A percentile compares a stretch with the other conserved stretches of the same genome.
phyloP scores from a whole-genome alignment of 805 yeast genomes.

The Myxozyma nipponensis region DNA sequence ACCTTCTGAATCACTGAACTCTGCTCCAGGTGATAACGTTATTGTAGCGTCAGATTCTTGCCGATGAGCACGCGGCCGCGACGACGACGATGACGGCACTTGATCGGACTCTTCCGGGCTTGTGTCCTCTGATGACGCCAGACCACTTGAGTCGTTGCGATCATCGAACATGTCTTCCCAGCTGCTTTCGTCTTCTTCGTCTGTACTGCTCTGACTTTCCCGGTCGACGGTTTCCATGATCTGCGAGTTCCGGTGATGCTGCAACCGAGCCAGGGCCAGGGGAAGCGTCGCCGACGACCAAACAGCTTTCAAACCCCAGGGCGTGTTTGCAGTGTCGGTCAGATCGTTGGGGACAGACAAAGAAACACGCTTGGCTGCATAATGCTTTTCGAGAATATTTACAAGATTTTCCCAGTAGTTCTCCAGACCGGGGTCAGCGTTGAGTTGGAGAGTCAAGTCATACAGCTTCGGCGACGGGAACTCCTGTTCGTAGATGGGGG shows the following conservation, averaged over 20 bases:
- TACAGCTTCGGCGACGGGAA: slow-evolving; percentile 25
- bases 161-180: slow-evolving; percentile 29
- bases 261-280: slow-evolving; percentile 22
- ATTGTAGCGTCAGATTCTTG: not conserved
- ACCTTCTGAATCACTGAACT: slow-evolving; percentile 14
- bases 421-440: slow-evolving; percentile 29
- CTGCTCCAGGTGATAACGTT: not conserved
- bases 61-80: not conserved
- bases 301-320: slow-evolving; percentile 37
- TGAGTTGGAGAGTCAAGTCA: slow-evolving; percentile 21
- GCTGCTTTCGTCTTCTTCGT: slow-evolving; percentile 10
- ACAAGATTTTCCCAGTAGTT: slow-evolving; percentile 32
- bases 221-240: slow-evolving; percentile 17
- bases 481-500: slow-evolving; percentile 12
- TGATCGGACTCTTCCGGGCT: not conserved
- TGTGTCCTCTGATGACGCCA: not conserved
- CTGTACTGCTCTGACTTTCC: slow-evolving; percentile 5
- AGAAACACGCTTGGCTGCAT: slow-evolving; percentile 33
- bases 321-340: slow-evolving; percentile 35
- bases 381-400: slow-evolving; percentile 29
- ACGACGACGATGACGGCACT: not conserved
- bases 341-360: slow-evolving; percentile 34
- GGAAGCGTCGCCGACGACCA: slow-evolving; percentile 30
- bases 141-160: not conserved
- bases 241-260: slow-evolving; percentile 21